A percentile compares a stretch with the other conserved stretches of the same genome.
These are phyloP conservation scores for Trichoderma simmonsii DNA, from an alignment of 2,329 filamentous ascomycete species.

Conservation along the genomic window DNA sequence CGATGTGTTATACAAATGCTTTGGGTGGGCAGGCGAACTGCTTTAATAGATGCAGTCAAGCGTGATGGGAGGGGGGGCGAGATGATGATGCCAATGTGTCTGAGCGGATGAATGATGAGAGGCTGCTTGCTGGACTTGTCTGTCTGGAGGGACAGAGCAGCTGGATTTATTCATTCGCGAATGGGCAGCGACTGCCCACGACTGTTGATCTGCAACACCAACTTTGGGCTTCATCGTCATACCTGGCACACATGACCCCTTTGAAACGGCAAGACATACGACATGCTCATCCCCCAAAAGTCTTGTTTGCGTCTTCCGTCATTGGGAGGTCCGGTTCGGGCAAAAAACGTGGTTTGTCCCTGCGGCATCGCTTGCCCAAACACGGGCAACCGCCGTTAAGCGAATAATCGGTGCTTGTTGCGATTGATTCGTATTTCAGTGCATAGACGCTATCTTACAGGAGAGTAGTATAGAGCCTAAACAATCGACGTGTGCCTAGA, in stretches of 20 bases:
- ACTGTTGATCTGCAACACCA: constrained; percentile 13
- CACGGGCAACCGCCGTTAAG: constrained; percentile 7
- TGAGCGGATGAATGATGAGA: neutral
- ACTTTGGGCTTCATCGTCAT: constrained; percentile 10
- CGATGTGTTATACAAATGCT: neutral
- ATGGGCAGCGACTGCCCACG: neutral
- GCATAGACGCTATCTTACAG: neutral
- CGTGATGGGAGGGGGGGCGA: neutral
- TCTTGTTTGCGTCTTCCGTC: constrained; percentile 1
- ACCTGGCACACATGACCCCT: constrained; percentile 13
- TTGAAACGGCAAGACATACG: neutral
- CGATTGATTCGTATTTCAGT: neutral
- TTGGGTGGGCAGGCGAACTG: neutral
- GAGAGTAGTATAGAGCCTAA: neutral
- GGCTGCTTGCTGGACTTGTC: neutral
- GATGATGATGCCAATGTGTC: neutral
- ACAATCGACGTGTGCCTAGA: neutral
- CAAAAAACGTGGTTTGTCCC: neutral
- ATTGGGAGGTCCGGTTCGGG: neutral
- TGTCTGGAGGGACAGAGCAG: constrained; percentile 9
- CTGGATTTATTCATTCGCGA: constrained; percentile 12
- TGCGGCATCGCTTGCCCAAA: neutral
- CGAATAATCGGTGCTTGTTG: neutral
- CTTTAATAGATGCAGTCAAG: neutral
- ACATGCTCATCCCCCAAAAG: neutral